These are phyloP conservation scores for Phytophthora tubulina DNA, from an alignment of 352 stramenopile species.

Conservation along the genomic window DNA sequence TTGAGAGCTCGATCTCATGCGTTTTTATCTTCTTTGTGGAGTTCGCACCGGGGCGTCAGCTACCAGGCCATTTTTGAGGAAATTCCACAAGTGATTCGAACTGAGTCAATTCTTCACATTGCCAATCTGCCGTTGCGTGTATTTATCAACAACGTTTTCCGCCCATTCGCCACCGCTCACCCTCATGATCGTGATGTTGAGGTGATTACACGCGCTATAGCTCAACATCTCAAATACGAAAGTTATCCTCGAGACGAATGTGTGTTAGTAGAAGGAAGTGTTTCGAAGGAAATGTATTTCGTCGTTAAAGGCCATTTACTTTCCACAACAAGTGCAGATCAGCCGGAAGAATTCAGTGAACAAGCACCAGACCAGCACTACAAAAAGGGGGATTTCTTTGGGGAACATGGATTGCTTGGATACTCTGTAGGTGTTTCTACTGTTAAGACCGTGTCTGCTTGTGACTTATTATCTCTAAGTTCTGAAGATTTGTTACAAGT, in stretches of 20 bases:
- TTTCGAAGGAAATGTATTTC: slow-evolving; percentile 80
- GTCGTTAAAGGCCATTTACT: slow-evolving; percentile 66
- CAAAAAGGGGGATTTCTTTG: slow-evolving; percentile 66
- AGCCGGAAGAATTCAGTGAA: neutral
- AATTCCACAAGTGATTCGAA: slow-evolving; percentile 55
- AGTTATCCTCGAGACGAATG: slow-evolving; percentile 71
- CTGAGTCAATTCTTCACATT: slow-evolving; percentile 60
- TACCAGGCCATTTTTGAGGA: slow-evolving; percentile 68
- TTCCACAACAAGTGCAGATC: slow-evolving; percentile 17
- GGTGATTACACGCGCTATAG: slow-evolving; percentile 45
- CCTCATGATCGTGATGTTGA: slow-evolving; percentile 47
- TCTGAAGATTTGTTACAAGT: slow-evolving; percentile 61
- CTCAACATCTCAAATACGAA: slow-evolving; percentile 67
- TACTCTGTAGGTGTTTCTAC: slow-evolving; percentile 56
- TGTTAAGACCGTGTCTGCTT: slow-evolving; percentile 40
- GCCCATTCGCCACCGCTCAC: slow-evolving; percentile 44
- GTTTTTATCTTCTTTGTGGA: slow-evolving; percentile 67
- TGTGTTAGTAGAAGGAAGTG: slow-evolving; percentile 69
- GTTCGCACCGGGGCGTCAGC: slow-evolving; percentile 65
- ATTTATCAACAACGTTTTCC: slow-evolving; percentile 59
- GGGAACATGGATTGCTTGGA: slow-evolving; percentile 64
- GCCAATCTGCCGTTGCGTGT: slow-evolving; percentile 45
- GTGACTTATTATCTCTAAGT: slow-evolving; percentile 41
- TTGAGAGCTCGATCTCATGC: slow-evolving; percentile 50
- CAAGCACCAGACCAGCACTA: slow-evolving; percentile 20